Conservation (phyloP, 352 stramenopile genomes). For the Globisporangium barbulae region DNA sequence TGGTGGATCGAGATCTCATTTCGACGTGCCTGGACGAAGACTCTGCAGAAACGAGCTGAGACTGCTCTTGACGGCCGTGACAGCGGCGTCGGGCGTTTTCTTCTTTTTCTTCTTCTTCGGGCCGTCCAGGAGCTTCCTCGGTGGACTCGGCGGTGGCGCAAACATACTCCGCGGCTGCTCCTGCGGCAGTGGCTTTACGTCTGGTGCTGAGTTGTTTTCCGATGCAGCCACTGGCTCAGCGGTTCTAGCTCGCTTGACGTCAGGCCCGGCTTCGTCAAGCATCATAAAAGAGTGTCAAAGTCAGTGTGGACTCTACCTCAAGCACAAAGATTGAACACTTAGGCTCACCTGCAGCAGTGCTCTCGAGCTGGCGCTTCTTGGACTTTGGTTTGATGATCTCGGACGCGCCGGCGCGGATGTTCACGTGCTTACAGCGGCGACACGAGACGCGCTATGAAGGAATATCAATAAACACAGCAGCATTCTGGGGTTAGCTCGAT, state of each 20-base stretch:
- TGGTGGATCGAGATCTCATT: slow-evolving; percentile 19
- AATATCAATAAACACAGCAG: neutral
- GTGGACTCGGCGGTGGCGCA: slow-evolving; percentile 45
- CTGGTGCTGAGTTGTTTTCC: neutral
- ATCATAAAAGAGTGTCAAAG: neutral
- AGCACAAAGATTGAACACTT: neutral
- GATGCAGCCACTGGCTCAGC: neutral
- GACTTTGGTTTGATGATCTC: slow-evolving; percentile 44
- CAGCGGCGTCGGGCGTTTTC: slow-evolving; percentile 26
- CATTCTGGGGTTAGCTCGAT: neutral
- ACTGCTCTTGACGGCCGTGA: slow-evolving; percentile 56
- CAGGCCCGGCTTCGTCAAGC: neutral
- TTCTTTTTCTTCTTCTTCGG: slow-evolving; percentile 76
- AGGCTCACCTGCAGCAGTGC: neutral
- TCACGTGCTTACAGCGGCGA: slow-evolving; percentile 50
- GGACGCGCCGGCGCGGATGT: slow-evolving; percentile 39
- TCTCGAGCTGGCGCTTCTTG: slow-evolving; percentile 34
- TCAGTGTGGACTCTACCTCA: neutral
- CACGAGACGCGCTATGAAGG: slow-evolving; percentile 41
- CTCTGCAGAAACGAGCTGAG: slow-evolving; percentile 61
- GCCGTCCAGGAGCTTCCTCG: slow-evolving; percentile 65
- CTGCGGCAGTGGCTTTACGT: neutral
- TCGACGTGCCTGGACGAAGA: slow-evolving; percentile 31
- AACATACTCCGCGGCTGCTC: slow-evolving; percentile 39
- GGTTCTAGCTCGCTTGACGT: slow-evolving; percentile 29